Base-by-base conservation (phyloP, 2,329 filamentous ascomycete genomes). In the Alternaria gansuensis region DNA sequence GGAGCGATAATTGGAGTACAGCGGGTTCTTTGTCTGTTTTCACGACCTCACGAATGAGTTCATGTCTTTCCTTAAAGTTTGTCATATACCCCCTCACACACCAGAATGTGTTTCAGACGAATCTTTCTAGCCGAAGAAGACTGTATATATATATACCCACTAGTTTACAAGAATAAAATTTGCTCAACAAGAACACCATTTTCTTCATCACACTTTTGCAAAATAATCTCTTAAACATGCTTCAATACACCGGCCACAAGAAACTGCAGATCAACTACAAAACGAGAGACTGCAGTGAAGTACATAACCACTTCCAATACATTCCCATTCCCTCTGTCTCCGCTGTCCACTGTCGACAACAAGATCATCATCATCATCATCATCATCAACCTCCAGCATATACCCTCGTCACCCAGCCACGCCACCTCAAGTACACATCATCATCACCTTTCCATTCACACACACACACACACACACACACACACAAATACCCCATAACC, bases 51-150 rank as follows among this genome's bases (percentile, higher is more conserved):
- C 21, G 44, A 34, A 48, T 8, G 44, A 48, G 44, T 9, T 48
- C 29, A 48, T 6, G 44, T 34, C 44, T 48, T 48, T 48, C 44
- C 21, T 48, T 48, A 11, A 46, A 33, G 21, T 48, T 48, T 36
- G 21, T 48, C 21, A 56, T 56, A 56, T 54, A 54, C 52, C 52
- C 51, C 29, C 51, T 23, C 14, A 48, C 29, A 48, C 26, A 48
- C 29, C 13, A 48, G 44, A 48, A 48, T 48, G 31, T 48, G 21
- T 48, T 48, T 26, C 1, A 14, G 5, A 48, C 13, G 33, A 13
- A 48, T 36, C 23, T 23, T 28, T 10, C 34, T 28, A 40, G 17
- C 17, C 10, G 37, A 28, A 48, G 26, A 34, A 54, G 40, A 44
- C 39, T 45, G 44, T 26, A 40, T 36, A 41, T 17, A 17, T 17